These are phyloP conservation scores for Paecilomyces sp. DNA, from an alignment of 2,329 filamentous ascomycete genomes.

Conservation along the genomic window DNA sequence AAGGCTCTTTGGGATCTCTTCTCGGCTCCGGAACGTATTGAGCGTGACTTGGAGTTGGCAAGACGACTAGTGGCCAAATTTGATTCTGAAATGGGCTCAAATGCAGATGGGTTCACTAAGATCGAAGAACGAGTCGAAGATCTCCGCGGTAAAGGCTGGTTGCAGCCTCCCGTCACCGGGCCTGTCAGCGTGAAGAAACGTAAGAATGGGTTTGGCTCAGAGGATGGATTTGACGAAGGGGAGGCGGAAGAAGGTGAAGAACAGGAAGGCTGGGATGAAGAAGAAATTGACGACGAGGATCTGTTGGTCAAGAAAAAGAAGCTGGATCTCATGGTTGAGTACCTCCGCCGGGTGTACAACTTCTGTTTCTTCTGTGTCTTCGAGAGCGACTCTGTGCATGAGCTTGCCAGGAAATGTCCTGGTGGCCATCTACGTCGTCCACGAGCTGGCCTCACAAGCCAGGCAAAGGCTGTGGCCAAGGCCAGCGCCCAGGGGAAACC, in stretches of 20 bases:
- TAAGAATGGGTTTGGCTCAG: conserved; percentile 40
- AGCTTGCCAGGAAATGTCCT: conserved; percentile 90
- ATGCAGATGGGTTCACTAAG: conserved; percentile 68
- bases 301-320: conserved; percentile 92
- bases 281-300: conserved; percentile 82
- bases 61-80: conserved; percentile 76
- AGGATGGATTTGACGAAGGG: conserved; percentile 39
- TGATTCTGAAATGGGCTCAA: conserved; percentile 72
- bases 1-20: conserved; percentile 97
- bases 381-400: conserved; percentile 93
- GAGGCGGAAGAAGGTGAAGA: conserved; percentile 77
- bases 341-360: conserved; percentile 91
- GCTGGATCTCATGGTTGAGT: conserved; percentile 90
- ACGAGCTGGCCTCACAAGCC: conserved; percentile 71
- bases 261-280: conserved; percentile 58
- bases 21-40: conserved; percentile 85
- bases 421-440: conserved; percentile 94
- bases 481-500: conserved; percentile 76
- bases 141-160: conserved; percentile 64
- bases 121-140: conserved; percentile 84
- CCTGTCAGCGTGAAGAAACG: conserved; percentile 47
- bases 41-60: conserved; percentile 79
- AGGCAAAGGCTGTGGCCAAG: conserved; percentile 75
- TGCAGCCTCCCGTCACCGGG: conserved; percentile 55
- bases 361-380: conserved; percentile 99